phyloP scores from a whole-genome alignment of 352 stramenopile species.

The Phytophthora fragariae region DNA sequence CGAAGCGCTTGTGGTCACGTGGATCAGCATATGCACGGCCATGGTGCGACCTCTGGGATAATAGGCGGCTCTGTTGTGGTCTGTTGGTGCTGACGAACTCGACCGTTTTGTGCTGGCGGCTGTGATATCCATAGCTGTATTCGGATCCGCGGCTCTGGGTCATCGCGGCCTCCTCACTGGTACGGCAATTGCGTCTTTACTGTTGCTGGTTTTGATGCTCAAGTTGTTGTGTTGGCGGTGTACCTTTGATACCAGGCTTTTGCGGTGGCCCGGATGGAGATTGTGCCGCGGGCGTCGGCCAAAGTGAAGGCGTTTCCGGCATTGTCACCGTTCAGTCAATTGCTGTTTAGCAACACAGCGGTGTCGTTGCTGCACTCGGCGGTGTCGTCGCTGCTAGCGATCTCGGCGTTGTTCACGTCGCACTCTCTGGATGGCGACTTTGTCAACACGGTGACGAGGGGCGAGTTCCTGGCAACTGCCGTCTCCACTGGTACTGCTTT shows the following conservation, averaged over 20 bases:
- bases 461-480: conserved; percentile 62
- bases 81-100: conserved; percentile 6
- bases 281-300: conserved; percentile 44
- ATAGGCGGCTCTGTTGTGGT: background rate
- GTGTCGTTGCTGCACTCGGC: conserved; percentile 79
- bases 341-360: conserved; percentile 79
- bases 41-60: conserved; percentile 54
- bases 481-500: conserved; percentile 61
- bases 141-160: conserved; percentile 68
- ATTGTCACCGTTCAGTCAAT: conserved; percentile 53
- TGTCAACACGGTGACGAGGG: conserved; percentile 46
- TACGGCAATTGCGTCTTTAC: conserved; percentile 18
- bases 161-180: conserved; percentile 67
- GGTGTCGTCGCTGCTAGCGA: conserved; percentile 61
- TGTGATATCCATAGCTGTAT: conserved; percentile 48
- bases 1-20: conserved; percentile 62
- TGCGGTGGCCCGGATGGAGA: conserved; percentile 48
- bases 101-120: conserved; percentile 8
- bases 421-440: conserved; percentile 62
- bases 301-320: conserved; percentile 56
- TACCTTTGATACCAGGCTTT: conserved; percentile 44
- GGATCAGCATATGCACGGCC: conserved; percentile 64
- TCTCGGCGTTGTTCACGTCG: conserved; percentile 53
- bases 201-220: background rate
- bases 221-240: background rate